phyloP scores from a whole-genome alignment of 2,329 filamentous ascomycete genomes.

The Penicillium vulpinum region DNA sequence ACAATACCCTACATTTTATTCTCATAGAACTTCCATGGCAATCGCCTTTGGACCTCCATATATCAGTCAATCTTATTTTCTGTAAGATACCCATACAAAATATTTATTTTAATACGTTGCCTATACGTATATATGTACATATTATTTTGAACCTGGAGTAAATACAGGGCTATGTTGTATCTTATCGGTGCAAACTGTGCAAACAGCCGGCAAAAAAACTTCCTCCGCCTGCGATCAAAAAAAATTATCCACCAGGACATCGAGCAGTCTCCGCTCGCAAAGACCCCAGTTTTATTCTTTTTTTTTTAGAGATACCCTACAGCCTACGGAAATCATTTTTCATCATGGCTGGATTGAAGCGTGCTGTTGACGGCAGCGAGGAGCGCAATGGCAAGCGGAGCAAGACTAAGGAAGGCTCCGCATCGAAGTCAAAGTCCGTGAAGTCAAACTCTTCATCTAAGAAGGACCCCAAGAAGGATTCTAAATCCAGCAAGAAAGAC shows the following conservation, averaged over 20 bases:
- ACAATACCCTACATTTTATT: background rate
- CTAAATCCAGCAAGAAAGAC: constrained; percentile 36
- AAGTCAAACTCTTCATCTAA: constrained; percentile 20
- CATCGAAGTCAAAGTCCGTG: constrained; percentile 29
- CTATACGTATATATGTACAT: no score
- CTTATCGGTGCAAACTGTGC: constrained; percentile 33
- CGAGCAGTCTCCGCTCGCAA: constrained; percentile 23
- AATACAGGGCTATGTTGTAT: background rate
- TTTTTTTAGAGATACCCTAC: constrained; percentile 8
- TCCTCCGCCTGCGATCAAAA: constrained; percentile 33
- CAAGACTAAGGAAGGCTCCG: constrained; percentile 36
- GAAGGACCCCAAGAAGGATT: constrained; percentile 29
- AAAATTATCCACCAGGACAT: constrained; percentile 30
- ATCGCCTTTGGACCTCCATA: background rate
- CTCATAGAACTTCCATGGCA: background rate
- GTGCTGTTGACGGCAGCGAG: constrained; percentile 39
- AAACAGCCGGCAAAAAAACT: constrained; percentile 37
- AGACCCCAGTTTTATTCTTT: constrained; percentile 10
- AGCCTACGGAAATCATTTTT: constrained; percentile 12
- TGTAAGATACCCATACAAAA: background rate
- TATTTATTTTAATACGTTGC: background rate
- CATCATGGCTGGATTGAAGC: constrained; percentile 45
- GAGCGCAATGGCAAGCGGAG: constrained; percentile 44
- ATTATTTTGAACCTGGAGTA: no score
- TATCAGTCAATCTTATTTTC: background rate